Conservation (phyloP, 176 grass and related monocot genomes). For the Olyra latifolia region DNA sequence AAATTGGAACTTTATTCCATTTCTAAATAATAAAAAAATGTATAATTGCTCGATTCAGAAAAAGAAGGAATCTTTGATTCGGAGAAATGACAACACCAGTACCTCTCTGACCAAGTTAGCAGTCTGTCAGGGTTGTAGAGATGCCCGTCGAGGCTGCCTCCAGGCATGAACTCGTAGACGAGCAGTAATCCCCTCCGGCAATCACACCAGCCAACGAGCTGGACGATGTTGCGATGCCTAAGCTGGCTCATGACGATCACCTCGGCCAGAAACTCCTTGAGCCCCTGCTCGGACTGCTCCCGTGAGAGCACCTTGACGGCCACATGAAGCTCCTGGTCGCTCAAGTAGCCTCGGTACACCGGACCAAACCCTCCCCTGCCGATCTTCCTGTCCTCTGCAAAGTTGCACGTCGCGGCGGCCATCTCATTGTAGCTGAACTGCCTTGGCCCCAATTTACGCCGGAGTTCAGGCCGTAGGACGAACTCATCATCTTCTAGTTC, state of each 20-base stretch:
- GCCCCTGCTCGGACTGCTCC: not conserved
- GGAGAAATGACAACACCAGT: too few relatives aligned
- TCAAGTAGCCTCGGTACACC: constrained; percentile 33
- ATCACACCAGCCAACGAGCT: constrained; percentile 30
- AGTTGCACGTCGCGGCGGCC: constrained; percentile 1
- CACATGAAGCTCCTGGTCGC: not conserved
- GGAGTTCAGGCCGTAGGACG: not conserved
- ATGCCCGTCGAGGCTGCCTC: constrained; percentile 33
- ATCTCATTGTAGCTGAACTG: not conserved
- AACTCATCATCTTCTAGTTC: not conserved
- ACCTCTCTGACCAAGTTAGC: not conserved
- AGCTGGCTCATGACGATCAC: not conserved
- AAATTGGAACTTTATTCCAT: too few relatives aligned
- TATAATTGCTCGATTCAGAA: too few relatives aligned
- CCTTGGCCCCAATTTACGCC: not conserved
- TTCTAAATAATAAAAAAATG: too few relatives aligned
- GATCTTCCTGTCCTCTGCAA: not conserved
- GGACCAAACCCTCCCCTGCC: constrained; percentile 24
- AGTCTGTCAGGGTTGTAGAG: not conserved
- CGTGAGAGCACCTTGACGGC: constrained; percentile 37
- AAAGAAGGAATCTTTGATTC: too few relatives aligned
- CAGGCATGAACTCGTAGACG: not conserved
- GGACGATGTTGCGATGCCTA: constrained; percentile 44
- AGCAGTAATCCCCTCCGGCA: not conserved
- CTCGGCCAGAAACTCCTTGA: not conserved